Evolutionary conservation across 306 rosid genomes (phyloP), one percentile per base, ranked within the genome.

Genomic region (Amphicarpaea edgeworthii): DNA sequence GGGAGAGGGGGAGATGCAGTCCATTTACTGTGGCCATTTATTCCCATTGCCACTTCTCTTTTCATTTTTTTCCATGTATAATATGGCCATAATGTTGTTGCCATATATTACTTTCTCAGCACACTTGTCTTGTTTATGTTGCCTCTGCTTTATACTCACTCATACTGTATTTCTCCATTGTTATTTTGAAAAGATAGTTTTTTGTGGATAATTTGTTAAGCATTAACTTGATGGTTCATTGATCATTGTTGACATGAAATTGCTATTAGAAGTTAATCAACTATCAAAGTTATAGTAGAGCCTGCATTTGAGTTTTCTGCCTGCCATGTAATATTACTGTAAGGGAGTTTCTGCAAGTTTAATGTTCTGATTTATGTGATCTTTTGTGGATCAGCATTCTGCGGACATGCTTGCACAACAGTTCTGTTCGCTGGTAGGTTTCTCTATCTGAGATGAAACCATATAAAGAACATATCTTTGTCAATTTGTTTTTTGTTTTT

Each of bases 341-440:
- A 16, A 38, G 47, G 38, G 63, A 72, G 57, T 76, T 64, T 57
- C 59, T 87, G 51, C 24, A 57, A 69, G 21, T 67, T 77, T 65
- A 63, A 80, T 78, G 20, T 43, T 42, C 87, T 86, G 81, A 83
- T 86, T 49, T 84, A 12, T 66, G 16, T 65, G 12, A 58, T 11
- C 60, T 66, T 82, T 79, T 77, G 55, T 89, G 92, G 59, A 51
- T 62, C 98, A 96, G 99, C 92, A 87, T 79, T 84, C 51, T 64
- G 98, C 97, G 40, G 99, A 96, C 83, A 85, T 90, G 87, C 97
- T 92, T 62, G 93, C 88, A 0, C 66, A 78, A 12, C 97, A 96
- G 85, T 88, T 92, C 82, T 54, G 62, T 75, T 68, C 83, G 19
- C 87, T 76, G 98, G 99, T 96, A 88, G 70, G 93, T 79, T 77